Evolutionary conservation across 1,139 yeast genomes (phyloP).

Genomic region (Nakaseomyces sp.): DNA sequence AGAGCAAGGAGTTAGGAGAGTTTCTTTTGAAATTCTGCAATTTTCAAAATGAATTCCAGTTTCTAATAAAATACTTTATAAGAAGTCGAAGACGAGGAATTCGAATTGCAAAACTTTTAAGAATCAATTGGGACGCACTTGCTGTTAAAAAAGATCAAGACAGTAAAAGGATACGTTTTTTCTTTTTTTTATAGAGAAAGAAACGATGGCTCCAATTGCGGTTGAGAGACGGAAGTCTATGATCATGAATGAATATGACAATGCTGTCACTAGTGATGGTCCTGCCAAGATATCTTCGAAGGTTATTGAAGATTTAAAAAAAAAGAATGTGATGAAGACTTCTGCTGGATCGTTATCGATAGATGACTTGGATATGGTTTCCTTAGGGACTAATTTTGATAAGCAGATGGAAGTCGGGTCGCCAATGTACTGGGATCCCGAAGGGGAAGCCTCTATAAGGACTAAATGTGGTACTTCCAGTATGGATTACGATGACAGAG

Average conservation of each 20-base stretch:
- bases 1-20: no score
- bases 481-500: constrained; percentile 6
- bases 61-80: no score
- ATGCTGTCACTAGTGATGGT: constrained; percentile 7
- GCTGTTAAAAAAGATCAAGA: no score
- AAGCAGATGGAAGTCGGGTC: constrained; percentile 24
- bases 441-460: constrained; percentile 13
- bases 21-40: no score
- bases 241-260: constrained; percentile 13
- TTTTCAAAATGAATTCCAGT: no score
- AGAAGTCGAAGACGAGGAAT: no score
- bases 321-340: constrained; percentile 7
- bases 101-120: no score
- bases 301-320: constrained; percentile 5
- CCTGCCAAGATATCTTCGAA: constrained; percentile 7
- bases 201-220: constrained; percentile 4
- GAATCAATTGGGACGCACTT: no score
- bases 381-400: constrained; percentile 22
- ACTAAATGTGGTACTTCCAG: not conserved
- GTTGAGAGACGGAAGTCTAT: constrained; percentile 10
- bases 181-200: not conserved
- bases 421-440: constrained; percentile 25
- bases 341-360: constrained; percentile 12
- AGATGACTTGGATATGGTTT: constrained; percentile 27
- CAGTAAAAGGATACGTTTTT: no score